Evolutionary conservation across 2,329 filamentous ascomycete species (phyloP), one percentile per base, ranked within the genome.

Genomic region (Ophiostoma australiae): DNA sequence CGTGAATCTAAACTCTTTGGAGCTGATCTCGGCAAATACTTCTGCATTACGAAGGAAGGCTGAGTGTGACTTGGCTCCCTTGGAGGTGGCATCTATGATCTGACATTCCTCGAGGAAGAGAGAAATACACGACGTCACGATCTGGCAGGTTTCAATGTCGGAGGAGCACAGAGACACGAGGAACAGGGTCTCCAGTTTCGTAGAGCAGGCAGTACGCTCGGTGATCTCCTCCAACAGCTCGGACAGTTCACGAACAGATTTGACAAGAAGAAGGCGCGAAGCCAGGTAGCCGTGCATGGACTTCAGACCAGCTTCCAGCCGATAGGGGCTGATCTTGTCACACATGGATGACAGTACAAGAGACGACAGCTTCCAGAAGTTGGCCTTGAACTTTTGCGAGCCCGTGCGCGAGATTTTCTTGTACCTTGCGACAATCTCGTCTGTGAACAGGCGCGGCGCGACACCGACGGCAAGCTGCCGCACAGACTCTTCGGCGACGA

Each of bases 161-260:
- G 87, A 83, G 20, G 88, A 90, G 76, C 89, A 91, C 8, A 91
- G 81, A 1, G 87, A 85, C 11, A 90, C 84, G 5, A 91, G 79
- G 58, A 91, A 83, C 0, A 87, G 81, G 0, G 87, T 89, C 78
- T 91, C 89, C 4, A 89, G 80, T 74, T 84, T 87, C 7, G 82
- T 84, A 4, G 82, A 83, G 17, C 85, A 83, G 20, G 81, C 80
- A 33, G 81, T 81, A 41, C 87, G 82, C 74, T 90, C 86, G 0
- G 83, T 79, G 27, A 87, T 80, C 63, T 88, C 87, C 63, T 84
- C 83, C 1, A 84, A 80, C 10, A 87, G 77, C 65, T 85, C 82
- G 15, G 82, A 82, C 48, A 90, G 77, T 72, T 87, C 86, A 70
- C 80, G 81, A 23, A 86, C 80, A 27, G 82, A 82, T 58, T 80